Conservation (phyloP, 345 rosid genomes). For the Syzygium aqueum region DNA sequence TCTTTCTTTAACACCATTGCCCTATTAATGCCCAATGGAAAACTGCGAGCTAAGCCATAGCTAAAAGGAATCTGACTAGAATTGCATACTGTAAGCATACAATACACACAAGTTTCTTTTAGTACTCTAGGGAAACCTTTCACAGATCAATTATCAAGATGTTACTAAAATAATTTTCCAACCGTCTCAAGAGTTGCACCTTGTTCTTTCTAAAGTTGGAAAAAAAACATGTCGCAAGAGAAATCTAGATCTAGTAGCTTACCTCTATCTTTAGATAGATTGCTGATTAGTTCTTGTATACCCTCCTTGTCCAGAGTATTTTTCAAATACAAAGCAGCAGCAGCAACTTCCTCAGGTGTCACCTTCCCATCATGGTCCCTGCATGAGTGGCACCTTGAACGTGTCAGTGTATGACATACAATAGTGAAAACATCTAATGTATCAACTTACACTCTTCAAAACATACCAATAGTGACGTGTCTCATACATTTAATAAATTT, state of each 20-base stretch:
- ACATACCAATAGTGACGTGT: not conserved
- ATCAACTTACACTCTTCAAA: not conserved
- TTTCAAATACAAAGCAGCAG: constrained; percentile 76
- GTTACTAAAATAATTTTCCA: not conserved
- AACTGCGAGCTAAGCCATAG: not conserved
- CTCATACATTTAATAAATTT: not conserved
- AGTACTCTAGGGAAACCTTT: not conserved
- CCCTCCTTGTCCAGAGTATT: constrained; percentile 70
- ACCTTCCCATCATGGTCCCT: constrained; percentile 91
- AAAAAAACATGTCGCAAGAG: not conserved
- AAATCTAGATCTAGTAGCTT: not conserved
- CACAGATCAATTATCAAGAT: not conserved
- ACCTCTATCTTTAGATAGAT: constrained; percentile 77
- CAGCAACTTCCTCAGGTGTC: constrained; percentile 77
- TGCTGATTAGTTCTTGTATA: constrained; percentile 63
- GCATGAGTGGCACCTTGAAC: not conserved
- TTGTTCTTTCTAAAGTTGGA: not conserved
- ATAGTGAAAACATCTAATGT: not conserved
- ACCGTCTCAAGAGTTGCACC: not conserved
- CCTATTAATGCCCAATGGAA: not conserved
- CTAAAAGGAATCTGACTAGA: not conserved
- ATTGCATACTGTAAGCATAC: not conserved
- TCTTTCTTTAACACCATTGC: not conserved
- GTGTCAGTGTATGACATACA: not conserved
- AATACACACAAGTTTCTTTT: not conserved